A percentile compares a stretch with the other conserved stretches of the same genome.
These are phyloP conservation scores for Fusarium ramigenum DNA, from an alignment of 2,329 filamentous ascomycete genomes.

Conservation along the genomic window DNA sequence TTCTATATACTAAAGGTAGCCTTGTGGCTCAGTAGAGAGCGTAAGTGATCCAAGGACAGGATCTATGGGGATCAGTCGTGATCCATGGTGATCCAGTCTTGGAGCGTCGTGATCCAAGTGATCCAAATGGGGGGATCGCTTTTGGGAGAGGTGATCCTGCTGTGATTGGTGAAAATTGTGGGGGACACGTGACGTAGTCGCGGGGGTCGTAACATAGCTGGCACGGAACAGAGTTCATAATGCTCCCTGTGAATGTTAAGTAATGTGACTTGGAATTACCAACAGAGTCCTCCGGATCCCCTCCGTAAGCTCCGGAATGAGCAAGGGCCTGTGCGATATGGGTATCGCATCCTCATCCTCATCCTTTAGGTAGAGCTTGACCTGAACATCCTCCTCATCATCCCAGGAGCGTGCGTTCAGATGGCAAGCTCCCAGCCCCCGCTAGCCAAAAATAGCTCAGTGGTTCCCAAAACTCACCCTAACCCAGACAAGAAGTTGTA, in stretches of 20 bases:
- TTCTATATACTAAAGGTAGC: too few species aligned
- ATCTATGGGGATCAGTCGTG: too few species aligned
- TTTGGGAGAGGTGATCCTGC: too few species aligned
- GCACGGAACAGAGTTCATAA: accelerated
- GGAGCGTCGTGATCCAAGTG: too few species aligned
- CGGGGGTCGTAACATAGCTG: too few species aligned
- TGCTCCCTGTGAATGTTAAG: not conserved
- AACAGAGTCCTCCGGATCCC: not conserved
- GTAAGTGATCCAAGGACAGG: too few species aligned
- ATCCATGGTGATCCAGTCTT: too few species aligned
- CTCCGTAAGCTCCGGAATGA: not conserved
- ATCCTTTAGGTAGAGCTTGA: not conserved
- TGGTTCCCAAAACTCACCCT: accelerated
- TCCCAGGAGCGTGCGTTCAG: not conserved
- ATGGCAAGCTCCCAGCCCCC: too few species aligned
- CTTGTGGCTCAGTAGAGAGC: too few species aligned
- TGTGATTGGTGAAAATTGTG: too few species aligned
- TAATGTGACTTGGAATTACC: accelerated
- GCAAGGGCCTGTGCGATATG: not conserved
- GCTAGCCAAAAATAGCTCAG: not conserved
- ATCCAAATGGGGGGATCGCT: too few species aligned
- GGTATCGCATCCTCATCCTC: not conserved
- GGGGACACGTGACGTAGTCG: too few species aligned
- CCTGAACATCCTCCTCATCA: not conserved
- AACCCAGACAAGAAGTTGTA: not conserved